Evolutionary conservation across 176 grass and related monocot species (phyloP).

Genomic region (Saccharum officinarum): DNA sequence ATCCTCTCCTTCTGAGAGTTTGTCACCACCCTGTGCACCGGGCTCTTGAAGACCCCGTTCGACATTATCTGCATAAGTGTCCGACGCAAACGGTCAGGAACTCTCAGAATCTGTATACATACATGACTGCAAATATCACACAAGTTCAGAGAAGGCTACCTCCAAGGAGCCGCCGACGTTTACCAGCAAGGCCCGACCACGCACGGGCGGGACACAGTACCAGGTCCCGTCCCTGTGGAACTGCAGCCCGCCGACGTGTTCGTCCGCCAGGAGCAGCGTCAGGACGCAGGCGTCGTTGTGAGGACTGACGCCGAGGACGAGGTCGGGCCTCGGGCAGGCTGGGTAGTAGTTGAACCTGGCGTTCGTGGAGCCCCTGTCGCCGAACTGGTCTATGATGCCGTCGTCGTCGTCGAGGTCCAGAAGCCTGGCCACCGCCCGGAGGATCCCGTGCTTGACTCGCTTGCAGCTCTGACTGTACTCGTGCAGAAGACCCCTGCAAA

Average conservation of each 20-base stretch:
- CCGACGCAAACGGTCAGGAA: background rate
- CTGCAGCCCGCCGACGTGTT: constrained; percentile 54
- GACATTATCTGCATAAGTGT: constrained; percentile 50
- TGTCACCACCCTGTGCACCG: constrained; percentile 48
- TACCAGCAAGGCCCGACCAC: constrained; percentile 30
- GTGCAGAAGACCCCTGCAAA: constrained; percentile 51
- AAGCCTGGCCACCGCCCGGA: constrained; percentile 30
- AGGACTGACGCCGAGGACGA: constrained; percentile 58
- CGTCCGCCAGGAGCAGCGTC: constrained; percentile 54
- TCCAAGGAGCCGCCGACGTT: constrained; percentile 47
- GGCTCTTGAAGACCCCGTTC: constrained; percentile 45
- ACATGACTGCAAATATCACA: no score
- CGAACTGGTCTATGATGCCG: constrained; percentile 25
- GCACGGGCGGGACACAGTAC: constrained; percentile 27
- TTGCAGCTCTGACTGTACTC: constrained; percentile 43
- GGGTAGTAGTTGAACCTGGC: constrained; percentile 60
- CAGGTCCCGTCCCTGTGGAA: constrained; percentile 45
- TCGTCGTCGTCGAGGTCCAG: constrained; percentile 37
- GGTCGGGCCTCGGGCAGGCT: constrained; percentile 46
- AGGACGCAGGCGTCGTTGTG: constrained; percentile 47
- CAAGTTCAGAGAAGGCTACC: constrained; percentile 4
- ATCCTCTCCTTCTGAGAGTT: constrained; percentile 42
- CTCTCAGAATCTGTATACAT: background rate
- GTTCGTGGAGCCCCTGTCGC: constrained; percentile 15
- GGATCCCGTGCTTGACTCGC: constrained; percentile 26